Evolutionary conservation across 768 basidiomycete genomes (phyloP).

Genomic region (Scleroderma citrinum): DNA sequence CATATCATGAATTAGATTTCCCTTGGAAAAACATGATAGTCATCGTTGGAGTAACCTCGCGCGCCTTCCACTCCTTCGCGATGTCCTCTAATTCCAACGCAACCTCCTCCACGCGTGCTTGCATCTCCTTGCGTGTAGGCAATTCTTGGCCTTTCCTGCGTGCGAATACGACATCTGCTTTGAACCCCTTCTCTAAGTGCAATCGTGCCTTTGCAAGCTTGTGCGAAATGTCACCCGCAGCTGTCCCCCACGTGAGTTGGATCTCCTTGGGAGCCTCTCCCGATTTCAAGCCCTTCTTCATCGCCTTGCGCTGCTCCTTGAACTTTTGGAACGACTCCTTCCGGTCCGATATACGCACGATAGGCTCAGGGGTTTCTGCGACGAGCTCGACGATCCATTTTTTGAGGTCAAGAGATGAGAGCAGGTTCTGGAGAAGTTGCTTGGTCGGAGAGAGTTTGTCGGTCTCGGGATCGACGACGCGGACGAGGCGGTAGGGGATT

Average conservation of each 20-base stretch:
- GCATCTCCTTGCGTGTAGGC: conserved; percentile 35
- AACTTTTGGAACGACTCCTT: conserved; percentile 36
- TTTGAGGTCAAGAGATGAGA: conserved; percentile 38
- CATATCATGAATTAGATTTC: conserved; percentile 17
- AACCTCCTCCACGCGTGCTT: conserved; percentile 39
- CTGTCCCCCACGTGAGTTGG: conserved; percentile 66
- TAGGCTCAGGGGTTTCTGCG: conserved; percentile 39
- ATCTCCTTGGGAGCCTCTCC: conserved; percentile 52
- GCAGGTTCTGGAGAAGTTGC: conserved; percentile 34
- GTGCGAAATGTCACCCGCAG: conserved; percentile 52
- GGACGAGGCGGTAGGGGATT: conserved; percentile 40
- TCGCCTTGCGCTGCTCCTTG: conserved; percentile 31
- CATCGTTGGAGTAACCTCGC: conserved; percentile 33
- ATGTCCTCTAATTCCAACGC: conserved; percentile 40
- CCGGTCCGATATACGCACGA: conserved; percentile 55
- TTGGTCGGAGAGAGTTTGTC: conserved; percentile 31
- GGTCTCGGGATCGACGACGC: conserved; percentile 43
- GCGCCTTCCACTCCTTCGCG: conserved; percentile 47
- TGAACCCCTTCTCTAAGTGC: conserved; percentile 54
- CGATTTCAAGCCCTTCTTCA: conserved; percentile 24
- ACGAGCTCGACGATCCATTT: conserved; percentile 53
- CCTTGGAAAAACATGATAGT: conserved; percentile 39
- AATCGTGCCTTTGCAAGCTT: conserved; percentile 55
- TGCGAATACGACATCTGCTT: conserved; percentile 51
- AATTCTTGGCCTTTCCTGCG: conserved; percentile 41